Conservation (phyloP, 1,284 basidiomycete species). For the Macrocystidia cucumis region DNA sequence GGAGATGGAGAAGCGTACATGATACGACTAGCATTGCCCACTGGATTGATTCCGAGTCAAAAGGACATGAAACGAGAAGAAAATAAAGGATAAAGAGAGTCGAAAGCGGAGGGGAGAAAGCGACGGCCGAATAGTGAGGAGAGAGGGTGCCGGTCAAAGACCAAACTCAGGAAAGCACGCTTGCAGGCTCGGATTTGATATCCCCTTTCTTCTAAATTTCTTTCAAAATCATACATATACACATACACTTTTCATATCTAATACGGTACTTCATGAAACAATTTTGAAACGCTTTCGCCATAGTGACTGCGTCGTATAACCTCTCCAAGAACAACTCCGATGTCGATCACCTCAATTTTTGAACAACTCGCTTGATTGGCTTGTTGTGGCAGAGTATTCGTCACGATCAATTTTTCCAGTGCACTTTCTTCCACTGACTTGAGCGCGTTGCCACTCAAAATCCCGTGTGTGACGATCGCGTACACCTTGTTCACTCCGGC, state of each 20-base stretch:
- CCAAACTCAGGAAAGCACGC: conserved; percentile 6
- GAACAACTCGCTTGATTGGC: conserved; percentile 70
- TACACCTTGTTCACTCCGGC: conserved; percentile 85
- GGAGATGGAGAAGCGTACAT: conserved; percentile 54
- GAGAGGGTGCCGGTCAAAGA: conserved; percentile 3
- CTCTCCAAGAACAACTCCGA: conserved; percentile 93
- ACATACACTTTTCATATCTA: conserved; percentile 24
- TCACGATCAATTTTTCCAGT: conserved; percentile 94
- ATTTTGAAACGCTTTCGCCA: conserved; percentile 76
- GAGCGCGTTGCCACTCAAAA: conserved; percentile 87
- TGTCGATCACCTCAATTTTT: conserved; percentile 96
- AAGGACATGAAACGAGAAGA: no score
- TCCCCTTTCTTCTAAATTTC: no score
- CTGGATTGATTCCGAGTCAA: conserved; percentile 8
- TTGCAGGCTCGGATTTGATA: no score
- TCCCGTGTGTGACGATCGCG: conserved; percentile 97
- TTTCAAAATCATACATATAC: conserved; percentile 4
- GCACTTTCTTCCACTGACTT: conserved; percentile 64
- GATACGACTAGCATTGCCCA: conserved; percentile 53
- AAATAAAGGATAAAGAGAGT: conserved; percentile 1
- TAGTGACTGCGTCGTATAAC: conserved; percentile 91
- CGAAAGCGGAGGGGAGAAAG: neutral
- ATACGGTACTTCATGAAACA: conserved; percentile 82
- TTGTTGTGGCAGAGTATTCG: conserved; percentile 94
- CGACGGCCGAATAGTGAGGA: conserved; percentile 2